Conservation (phyloP, 495 filamentous ascomycete genomes). For the Parathielavia appendiculata region DNA sequence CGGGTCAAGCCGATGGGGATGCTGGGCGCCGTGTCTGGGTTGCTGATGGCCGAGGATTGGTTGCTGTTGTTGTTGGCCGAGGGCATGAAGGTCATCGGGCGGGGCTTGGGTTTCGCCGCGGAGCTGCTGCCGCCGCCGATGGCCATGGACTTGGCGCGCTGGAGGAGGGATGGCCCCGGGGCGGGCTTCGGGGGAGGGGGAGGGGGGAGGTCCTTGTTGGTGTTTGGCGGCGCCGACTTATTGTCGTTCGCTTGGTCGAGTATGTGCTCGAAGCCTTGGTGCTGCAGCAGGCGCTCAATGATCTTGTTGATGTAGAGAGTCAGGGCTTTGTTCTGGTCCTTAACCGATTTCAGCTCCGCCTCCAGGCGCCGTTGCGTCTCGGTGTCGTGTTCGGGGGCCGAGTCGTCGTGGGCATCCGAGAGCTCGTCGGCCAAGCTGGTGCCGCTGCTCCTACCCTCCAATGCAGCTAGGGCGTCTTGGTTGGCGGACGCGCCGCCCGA, state of each 20-base stretch:
- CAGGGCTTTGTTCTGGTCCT: conserved; percentile 93
- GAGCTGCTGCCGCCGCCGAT: conserved; percentile 27
- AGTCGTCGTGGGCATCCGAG: conserved; percentile 52
- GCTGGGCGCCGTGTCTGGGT: conserved; percentile 77
- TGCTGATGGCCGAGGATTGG: conserved; percentile 40
- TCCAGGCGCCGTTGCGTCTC: conserved; percentile 64
- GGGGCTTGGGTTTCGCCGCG: conserved; percentile 48
- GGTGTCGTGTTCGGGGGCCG: conserved; percentile 53
- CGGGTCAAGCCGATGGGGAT: conserved; percentile 66
- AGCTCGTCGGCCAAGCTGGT: conserved; percentile 86
- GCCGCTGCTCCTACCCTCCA: conserved; percentile 50
- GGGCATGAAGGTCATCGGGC: conserved; percentile 59
- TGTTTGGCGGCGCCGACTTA: conserved; percentile 44
- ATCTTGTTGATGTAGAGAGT: conserved; percentile 98
- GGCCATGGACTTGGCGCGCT: conserved; percentile 73
- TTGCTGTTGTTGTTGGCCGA: conserved; percentile 20
- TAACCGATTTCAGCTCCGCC: conserved; percentile 69
- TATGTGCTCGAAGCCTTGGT: conserved; percentile 91
- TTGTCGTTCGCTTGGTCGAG: conserved; percentile 68
- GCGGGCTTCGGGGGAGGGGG: conserved; percentile 62
- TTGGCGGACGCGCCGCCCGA: conserved; percentile 53
- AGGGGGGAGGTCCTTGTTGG: conserved; percentile 80
- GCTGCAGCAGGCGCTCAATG: conserved; percentile 86
- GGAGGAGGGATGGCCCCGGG: conserved; percentile 55
- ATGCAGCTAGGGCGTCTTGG: conserved; percentile 51